phyloP scores from a whole-genome alignment of 2,329 filamentous ascomycete species.

The Lachnellula arida region DNA sequence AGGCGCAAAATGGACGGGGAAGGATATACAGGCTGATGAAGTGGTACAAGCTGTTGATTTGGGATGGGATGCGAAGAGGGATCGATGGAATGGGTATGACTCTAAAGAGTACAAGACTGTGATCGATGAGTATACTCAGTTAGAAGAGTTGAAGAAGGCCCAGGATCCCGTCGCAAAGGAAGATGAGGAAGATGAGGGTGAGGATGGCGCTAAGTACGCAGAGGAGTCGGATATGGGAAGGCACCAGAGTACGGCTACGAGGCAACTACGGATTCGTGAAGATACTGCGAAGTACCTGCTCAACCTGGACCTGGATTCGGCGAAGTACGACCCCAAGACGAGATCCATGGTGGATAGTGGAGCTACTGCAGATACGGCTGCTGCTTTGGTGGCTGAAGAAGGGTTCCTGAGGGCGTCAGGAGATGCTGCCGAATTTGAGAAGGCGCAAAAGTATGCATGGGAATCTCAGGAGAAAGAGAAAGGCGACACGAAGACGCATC shows the following conservation, averaged over 20 bases:
- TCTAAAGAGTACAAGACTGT: conserved; percentile 78
- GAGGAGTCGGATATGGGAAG: conserved; percentile 97
- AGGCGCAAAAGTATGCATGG: conserved; percentile 87
- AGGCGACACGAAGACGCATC: conserved; percentile 74
- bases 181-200: conserved; percentile 47
- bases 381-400: conserved; percentile 83
- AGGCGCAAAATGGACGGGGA: conserved; percentile 87
- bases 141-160: conserved; percentile 67
- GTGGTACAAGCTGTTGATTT: conserved; percentile 77
- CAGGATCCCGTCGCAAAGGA: conserved; percentile 43
- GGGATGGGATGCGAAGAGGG: conserved; percentile 95
- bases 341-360: conserved; percentile 84
- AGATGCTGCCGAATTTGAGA: conserved; percentile 89
- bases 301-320: conserved; percentile 91
- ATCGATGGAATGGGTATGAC: conserved; percentile 98
- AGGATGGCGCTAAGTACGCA: conserved; percentile 72
- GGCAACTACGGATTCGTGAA: conserved; percentile 86
- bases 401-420: conserved; percentile 86
- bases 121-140: conserved; percentile 82
- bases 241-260: conserved; percentile 83
- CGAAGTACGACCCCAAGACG: conserved; percentile 97
- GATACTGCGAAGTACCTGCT: conserved; percentile 96
- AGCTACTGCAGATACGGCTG: conserved; percentile 72
- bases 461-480: conserved; percentile 76
- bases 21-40: conserved; percentile 91